A percentile compares a stretch with the other conserved stretches of the same genome.
These are phyloP conservation scores for Macrophomina tecta DNA, from an alignment of 2,329 filamentous ascomycete species.

Conservation along the genomic window DNA sequence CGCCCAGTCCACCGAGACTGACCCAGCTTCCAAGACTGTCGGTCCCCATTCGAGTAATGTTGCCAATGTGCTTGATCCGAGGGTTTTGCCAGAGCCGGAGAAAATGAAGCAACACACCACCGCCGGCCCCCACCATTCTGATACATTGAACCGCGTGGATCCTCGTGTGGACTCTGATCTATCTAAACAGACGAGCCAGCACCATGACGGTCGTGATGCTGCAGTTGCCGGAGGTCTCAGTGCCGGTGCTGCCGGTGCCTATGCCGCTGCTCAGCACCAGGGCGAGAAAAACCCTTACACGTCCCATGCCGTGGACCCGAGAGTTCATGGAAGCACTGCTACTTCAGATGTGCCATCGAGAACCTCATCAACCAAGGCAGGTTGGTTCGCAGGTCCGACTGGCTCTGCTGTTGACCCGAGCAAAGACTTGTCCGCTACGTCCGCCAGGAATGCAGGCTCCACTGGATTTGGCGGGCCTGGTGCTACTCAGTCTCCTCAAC, in stretches of 20 bases:
- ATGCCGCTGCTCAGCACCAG: conserved; percentile 7
- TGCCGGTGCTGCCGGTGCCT: conserved; percentile 26
- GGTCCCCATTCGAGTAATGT: conserved; percentile 38
- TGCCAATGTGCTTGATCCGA: conserved; percentile 34
- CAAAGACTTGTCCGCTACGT: neutral
- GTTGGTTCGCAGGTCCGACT: conserved; percentile 16
- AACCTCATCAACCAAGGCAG: neutral
- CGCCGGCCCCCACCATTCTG: conserved; percentile 34
- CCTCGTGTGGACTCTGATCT: conserved; percentile 37
- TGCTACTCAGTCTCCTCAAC: neutral
- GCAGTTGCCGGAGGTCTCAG: conserved; percentile 34
- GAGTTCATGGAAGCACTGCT: neutral
- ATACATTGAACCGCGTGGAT: conserved; percentile 37
- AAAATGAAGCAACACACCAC: conserved; percentile 37
- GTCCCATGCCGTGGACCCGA: conserved; percentile 5
- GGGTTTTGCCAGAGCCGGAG: conserved; percentile 36
- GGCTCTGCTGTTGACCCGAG: conserved; percentile 6
- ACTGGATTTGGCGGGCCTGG: neutral
- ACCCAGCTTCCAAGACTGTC: conserved; percentile 35
- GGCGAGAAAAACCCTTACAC: conserved; percentile 24
- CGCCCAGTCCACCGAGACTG: conserved; percentile 20
- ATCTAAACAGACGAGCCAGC: conserved; percentile 26
- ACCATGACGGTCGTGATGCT: conserved; percentile 37
- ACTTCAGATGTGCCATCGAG: neutral
- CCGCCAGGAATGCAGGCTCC: neutral